A percentile compares a stretch with the other conserved stretches of the same genome.
Conservation (phyloP, 2,329 filamentous ascomycete species). For the Aspergillus vadensis region DNA sequence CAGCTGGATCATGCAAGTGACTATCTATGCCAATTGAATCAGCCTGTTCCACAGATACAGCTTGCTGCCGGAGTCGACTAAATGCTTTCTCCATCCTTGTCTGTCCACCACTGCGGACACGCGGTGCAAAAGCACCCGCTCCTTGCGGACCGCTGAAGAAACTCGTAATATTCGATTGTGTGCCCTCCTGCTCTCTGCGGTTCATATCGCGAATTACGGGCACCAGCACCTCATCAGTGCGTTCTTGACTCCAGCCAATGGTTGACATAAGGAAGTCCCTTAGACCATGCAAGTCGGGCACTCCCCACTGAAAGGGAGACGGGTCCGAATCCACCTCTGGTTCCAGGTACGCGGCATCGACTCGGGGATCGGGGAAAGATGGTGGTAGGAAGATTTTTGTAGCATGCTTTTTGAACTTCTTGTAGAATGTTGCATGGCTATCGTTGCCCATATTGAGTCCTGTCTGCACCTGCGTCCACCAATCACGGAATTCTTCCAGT, state of each 20-base stretch:
- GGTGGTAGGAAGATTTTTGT: conserved; percentile 84
- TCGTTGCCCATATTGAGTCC: conserved; percentile 61
- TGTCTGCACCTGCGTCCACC: conserved; percentile 82
- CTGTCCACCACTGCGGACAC: conserved; percentile 61
- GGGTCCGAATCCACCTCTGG: conserved; percentile 82
- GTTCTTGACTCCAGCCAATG: conserved; percentile 87
- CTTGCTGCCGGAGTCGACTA: conserved; percentile 63
- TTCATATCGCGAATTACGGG: conserved; percentile 98
- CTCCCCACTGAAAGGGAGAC: conserved; percentile 89
- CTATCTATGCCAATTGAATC: not conserved
- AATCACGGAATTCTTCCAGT: conserved; percentile 76
- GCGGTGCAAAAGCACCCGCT: conserved; percentile 68
- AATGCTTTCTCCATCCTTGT: conserved; percentile 79
- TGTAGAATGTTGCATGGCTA: conserved; percentile 67
- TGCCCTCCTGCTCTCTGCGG: conserved; percentile 80
- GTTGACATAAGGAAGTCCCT: conserved; percentile 84
- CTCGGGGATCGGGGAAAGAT: conserved; percentile 74
- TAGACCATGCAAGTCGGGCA: conserved; percentile 86
- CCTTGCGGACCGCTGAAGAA: conserved; percentile 72
- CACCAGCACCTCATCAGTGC: conserved; percentile 92
- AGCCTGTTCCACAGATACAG: conserved; percentile 34
- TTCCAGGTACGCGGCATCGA: conserved; percentile 79
- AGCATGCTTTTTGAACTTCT: conserved; percentile 81
- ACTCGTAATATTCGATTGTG: conserved; percentile 92
- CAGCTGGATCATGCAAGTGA: not conserved